These are phyloP conservation scores for Jamesozyma rosinii DNA, from an alignment of 805 yeast species.

Conservation along the genomic window DNA sequence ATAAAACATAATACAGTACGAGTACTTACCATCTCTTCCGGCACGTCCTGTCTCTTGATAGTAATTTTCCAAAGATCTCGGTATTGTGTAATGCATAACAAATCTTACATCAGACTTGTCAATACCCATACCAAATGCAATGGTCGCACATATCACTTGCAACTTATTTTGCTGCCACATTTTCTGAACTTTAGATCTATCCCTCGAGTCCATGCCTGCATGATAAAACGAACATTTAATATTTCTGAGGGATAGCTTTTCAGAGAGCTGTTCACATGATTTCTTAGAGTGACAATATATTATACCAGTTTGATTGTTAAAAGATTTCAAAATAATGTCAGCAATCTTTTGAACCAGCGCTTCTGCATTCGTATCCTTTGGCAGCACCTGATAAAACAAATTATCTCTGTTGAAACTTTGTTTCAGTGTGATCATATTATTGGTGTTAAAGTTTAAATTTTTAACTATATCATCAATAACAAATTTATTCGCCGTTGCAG, in stretches of 20 bases:
- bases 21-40: conserved; percentile 83
- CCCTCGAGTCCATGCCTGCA: conserved; percentile 86
- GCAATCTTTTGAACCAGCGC: conserved; percentile 46
- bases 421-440: conserved; percentile 54
- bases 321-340: conserved; percentile 43
- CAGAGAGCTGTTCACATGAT: conserved; percentile 74
- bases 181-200: conserved; percentile 59
- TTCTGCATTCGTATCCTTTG: conserved; percentile 44
- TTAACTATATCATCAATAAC: conserved; percentile 80
- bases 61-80: conserved; percentile 88
- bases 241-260: conserved; percentile 48
- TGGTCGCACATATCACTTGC: conserved; percentile 88
- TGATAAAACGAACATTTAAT: conserved; percentile 72
- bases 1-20: conserved; percentile 78
- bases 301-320: conserved; percentile 63
- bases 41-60: conserved; percentile 98
- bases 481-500: conserved; percentile 92
- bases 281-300: conserved; percentile 88
- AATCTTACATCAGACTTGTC: conserved; percentile 92
- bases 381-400: conserved; percentile 64
- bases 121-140: conserved; percentile 98
- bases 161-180: conserved; percentile 69
- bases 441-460: conserved; percentile 47
- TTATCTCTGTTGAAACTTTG: conserved; percentile 91
- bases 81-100: conserved; percentile 81